Conservation (phyloP, 345 rosid species). For the Euclidium syriacum region DNA sequence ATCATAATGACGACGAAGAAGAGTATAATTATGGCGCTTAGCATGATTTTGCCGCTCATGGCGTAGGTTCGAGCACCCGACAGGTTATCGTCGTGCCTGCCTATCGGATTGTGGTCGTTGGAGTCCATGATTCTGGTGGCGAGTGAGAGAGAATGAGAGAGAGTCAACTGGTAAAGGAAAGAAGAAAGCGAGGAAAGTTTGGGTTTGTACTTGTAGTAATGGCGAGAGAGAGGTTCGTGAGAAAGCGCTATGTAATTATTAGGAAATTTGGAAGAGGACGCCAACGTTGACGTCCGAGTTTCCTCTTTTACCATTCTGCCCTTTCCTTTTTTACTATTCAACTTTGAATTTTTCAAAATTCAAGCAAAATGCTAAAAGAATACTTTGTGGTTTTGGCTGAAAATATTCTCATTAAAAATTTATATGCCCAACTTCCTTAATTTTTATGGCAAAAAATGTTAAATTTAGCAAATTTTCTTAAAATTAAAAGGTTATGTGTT, state of each 20-base stretch:
- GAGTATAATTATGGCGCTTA: slow-evolving; percentile 54
- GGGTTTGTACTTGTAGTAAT: slow-evolving; percentile 8
- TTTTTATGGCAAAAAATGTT: no score
- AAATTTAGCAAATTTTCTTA: no score
- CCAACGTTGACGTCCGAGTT: slow-evolving; percentile 24
- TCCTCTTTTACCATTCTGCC: slow-evolving; percentile 3
- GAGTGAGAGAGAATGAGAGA: slow-evolving; percentile 11
- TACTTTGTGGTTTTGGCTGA: no score
- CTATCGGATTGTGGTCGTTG: slow-evolving; percentile 4
- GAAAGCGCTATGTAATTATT: slow-evolving; percentile 11
- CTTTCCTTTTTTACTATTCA: background rate
- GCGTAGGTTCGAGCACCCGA: slow-evolving; percentile 35
- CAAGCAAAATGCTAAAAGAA: no score
- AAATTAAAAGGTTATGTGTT: no score
- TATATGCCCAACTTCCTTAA: no score
- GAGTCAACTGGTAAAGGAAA: slow-evolving; percentile 22
- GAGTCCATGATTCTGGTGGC: background rate
- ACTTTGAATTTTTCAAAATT: background rate
- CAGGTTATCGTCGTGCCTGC: background rate
- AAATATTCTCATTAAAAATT: no score
- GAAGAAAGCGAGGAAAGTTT: background rate
- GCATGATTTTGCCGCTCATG: slow-evolving; percentile 67
- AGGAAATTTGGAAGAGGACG: slow-evolving; percentile 10
- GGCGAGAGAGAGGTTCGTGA: slow-evolving; percentile 24
- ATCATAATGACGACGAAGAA: slow-evolving; percentile 66